phyloP scores from a whole-genome alignment of 257 asterid species.

The Nicotiana undulata region DNA sequence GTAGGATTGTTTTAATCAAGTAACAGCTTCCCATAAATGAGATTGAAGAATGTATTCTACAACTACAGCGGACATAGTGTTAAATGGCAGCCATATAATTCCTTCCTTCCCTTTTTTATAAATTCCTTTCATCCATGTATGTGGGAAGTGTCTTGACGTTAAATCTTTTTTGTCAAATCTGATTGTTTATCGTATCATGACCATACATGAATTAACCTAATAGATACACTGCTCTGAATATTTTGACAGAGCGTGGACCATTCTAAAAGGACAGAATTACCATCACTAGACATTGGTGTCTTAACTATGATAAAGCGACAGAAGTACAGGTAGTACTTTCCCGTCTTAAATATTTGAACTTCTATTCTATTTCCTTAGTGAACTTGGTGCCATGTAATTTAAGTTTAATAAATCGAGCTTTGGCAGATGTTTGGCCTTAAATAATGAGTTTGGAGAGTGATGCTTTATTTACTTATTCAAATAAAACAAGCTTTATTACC shows the following conservation, averaged over 20 bases:
- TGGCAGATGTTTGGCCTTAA: background rate
- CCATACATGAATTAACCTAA: background rate
- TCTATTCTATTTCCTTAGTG: background rate
- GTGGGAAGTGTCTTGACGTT: background rate
- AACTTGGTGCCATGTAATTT: background rate
- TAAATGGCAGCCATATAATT: background rate
- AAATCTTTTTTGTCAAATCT: background rate
- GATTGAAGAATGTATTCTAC: background rate
- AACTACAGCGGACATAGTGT: background rate
- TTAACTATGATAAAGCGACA: background rate
- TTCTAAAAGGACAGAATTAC: constrained; percentile 85
- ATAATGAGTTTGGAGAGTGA: background rate
- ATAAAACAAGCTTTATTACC: background rate
- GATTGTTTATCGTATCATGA: background rate
- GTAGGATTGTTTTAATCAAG: background rate
- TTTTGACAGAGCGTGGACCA: constrained; percentile 81
- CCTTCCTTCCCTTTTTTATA: background rate
- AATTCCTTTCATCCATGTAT: background rate
- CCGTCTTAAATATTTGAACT: background rate
- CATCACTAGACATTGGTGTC: constrained; percentile 46
- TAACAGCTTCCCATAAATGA: background rate
- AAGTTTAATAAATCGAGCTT: background rate
- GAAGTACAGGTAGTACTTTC: background rate
- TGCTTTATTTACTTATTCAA: background rate
- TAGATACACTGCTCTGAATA: background rate